phyloP scores from a whole-genome alignment of 192 early-diverging fungal genomes.

The Nowakowskiella sp. region DNA sequence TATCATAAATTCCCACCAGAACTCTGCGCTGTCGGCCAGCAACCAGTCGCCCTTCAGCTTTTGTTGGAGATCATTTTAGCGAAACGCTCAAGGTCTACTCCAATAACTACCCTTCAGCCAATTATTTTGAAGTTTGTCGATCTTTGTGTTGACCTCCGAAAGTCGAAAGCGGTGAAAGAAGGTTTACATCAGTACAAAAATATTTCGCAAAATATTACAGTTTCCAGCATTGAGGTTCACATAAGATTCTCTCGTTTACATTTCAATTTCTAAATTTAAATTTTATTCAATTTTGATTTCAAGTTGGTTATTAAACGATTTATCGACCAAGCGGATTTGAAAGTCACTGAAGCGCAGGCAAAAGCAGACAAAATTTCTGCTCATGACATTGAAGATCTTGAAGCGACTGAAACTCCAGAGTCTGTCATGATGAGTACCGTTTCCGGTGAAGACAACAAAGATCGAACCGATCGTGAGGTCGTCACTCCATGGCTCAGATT shows the following conservation, averaged over 20 bases:
- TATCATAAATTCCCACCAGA: conserved; percentile 32
- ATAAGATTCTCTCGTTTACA: no score
- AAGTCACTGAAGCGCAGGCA: conserved; percentile 80
- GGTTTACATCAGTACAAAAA: conserved; percentile 97
- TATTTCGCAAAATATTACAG: conserved; percentile 91
- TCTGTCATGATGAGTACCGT: conserved; percentile 93
- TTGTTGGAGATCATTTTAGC: conserved; percentile 89
- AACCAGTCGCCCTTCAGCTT: conserved; percentile 71
- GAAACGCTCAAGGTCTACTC: conserved; percentile 76
- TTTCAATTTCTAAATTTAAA: no score
- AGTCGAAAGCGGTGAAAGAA: conserved; percentile 90
- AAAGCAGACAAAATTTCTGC: conserved; percentile 84
- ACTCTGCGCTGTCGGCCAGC: conserved; percentile 77
- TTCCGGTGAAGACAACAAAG: conserved; percentile 85
- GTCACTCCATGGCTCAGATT: conserved; percentile 99
- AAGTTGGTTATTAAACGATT: conserved; percentile 78
- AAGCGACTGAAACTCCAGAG: conserved; percentile 94
- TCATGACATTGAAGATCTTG: conserved; percentile 85
- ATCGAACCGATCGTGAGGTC: conserved; percentile 93
- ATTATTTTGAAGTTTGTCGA: conserved; percentile 90
- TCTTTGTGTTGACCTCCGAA: conserved; percentile 76
- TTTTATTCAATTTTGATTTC: conserved; percentile 3
- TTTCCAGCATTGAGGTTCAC: conserved; percentile 74
- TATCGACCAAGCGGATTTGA: conserved; percentile 77
- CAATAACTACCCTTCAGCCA: conserved; percentile 76